Conservation (phyloP, 2,329 filamentous ascomycete genomes). For the Lizonia empirigonia region DNA sequence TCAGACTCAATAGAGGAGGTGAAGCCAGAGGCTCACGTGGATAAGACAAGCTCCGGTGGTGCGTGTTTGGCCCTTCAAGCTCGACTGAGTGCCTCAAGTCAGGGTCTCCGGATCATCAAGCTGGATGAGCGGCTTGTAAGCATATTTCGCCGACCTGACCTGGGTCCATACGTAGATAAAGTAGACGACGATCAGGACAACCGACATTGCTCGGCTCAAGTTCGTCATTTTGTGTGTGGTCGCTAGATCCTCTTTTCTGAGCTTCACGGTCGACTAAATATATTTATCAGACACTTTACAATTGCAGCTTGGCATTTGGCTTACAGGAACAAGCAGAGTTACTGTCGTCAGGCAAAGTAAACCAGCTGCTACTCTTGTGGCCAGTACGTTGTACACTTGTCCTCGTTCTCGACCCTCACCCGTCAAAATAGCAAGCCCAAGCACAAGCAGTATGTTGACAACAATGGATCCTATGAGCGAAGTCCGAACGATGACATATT, state of each 20-base stretch:
- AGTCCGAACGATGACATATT: conserved; percentile 85
- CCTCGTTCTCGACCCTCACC: conserved; percentile 74
- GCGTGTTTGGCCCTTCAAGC: conserved; percentile 1
- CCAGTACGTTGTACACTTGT: conserved; percentile 84
- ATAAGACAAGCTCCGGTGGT: conserved; percentile 9
- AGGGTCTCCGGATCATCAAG: conserved; percentile 16
- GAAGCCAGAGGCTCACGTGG: not conserved
- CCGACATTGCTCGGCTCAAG: conserved; percentile 19
- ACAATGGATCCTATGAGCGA: conserved; percentile 86
- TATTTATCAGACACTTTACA: not conserved
- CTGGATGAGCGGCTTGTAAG: conserved; percentile 24
- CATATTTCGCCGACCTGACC: conserved; percentile 18
- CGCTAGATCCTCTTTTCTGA: not conserved
- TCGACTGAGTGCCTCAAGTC: conserved; percentile 12
- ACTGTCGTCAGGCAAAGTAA: conserved; percentile 76
- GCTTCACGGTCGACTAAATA: conserved; percentile 16
- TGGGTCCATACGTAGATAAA: conserved; percentile 22
- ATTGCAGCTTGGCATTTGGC: not conserved
- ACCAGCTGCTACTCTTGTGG: conserved; percentile 82
- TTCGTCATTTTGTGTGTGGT: conserved; percentile 10
- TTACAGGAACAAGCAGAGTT: conserved; percentile 79
- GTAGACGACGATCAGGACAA: conserved; percentile 22
- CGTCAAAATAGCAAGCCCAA: conserved; percentile 87
- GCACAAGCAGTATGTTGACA: conserved; percentile 80
- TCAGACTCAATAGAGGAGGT: conserved; percentile 3